A percentile compares a stretch with the other conserved stretches of the same genome.
phyloP scores from a whole-genome alignment of 805 yeast genomes.

The Pachysolen tannophilus region DNA sequence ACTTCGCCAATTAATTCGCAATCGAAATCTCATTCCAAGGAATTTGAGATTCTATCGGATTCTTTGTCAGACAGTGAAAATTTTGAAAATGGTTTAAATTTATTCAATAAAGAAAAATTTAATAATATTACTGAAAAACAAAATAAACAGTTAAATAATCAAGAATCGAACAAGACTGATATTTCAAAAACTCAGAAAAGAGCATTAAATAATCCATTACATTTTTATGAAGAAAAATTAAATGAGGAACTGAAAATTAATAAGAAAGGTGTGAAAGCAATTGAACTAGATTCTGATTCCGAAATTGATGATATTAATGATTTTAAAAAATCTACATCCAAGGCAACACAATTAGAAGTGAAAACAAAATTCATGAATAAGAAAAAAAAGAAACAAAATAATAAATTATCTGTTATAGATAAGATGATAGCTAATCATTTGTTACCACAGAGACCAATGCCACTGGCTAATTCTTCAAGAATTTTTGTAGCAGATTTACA shows the following conservation, averaged over 20 bases:
- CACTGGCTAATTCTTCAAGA: background rate
- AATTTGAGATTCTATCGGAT: slow-evolving; percentile 3
- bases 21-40: background rate
- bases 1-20: slow-evolving; percentile 14
- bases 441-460: slow-evolving; percentile 4
- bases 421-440: slow-evolving; percentile 1
- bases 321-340: slow-evolving; percentile 9
- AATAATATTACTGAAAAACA: slow-evolving; percentile 3
- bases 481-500: slow-evolving; percentile 4
- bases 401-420: background rate
- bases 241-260: slow-evolving; percentile 9
- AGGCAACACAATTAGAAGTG: slow-evolving; percentile 10
- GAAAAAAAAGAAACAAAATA: background rate
- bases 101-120: no score
- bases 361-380: slow-evolving; percentile 9
- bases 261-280: slow-evolving; percentile 7
- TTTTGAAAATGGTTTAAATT: slow-evolving; percentile 6
- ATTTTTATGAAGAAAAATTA: slow-evolving; percentile 5
- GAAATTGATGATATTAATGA: slow-evolving; percentile 8
- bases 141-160: no score
- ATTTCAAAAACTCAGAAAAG: background rate
- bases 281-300: slow-evolving; percentile 11
- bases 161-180: background rate
- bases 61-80: slow-evolving; percentile 14
- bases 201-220: slow-evolving; percentile 7